Base-by-base conservation (phyloP, 306 rosid genomes). In the Casuarina cunninghamiana region DNA sequence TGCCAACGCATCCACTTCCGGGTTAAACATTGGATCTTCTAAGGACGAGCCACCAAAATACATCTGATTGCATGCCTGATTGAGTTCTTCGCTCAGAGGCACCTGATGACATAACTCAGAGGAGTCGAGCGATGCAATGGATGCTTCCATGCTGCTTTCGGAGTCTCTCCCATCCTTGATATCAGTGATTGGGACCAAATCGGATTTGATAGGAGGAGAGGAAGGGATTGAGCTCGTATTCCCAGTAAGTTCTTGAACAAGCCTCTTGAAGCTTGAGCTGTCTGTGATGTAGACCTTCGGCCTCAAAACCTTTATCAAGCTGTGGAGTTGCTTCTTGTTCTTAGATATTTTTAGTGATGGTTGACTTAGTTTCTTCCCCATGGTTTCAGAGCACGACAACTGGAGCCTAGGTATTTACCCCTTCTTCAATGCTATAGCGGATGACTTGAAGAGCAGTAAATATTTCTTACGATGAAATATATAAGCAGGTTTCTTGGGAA, bases 371-470 rank as follows among this genome's bases (percentile, higher is more conserved):
- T 77, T 77, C 82, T 79, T 86, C 75, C 76, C 86, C 89, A 86
- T 86, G 39, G 75, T 72, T 80, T 80, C 58, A 83, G 55, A 87
- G 67, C 65, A 15, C 15, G 78, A 79, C 84, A 86, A 82, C 79
- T 83, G 83, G 83, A 79, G 71, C 90, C 77, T 90, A 39, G 91
- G 85, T 78, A 84, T 82, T 7, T 44, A 5, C 95, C 80, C 85
- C 95, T 37, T 38, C 48, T 15, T 38, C 66, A 26, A 26, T 9
- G 57, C 51, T 50, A 32, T 54, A 41, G 66, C 78, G 83, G 92
- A 88, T 89, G 86, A 80, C 80, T 80, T 91, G 73, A 81, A 83
- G 77, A 79, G 77, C 63, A 71, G 45, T 85, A 85, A 78, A 84
- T 87, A 80, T 83, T 77, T 54, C 50, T 38, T 76, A 65, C 51